Conservation (phyloP, 495 filamentous ascomycete species). For the Talaromyces adpressus region DNA sequence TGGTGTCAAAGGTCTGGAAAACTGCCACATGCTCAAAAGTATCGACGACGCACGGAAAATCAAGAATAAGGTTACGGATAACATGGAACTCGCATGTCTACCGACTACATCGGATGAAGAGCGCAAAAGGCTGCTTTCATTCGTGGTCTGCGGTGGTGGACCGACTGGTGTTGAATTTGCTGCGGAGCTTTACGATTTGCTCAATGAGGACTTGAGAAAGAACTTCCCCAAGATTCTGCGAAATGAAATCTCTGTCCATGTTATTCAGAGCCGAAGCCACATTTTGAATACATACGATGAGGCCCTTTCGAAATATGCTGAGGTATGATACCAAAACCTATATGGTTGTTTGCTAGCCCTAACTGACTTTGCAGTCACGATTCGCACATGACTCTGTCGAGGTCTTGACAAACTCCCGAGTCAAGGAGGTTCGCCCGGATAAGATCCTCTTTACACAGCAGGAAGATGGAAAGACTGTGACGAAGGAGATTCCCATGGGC, state of each 20-base stretch:
- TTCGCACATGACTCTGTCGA: conserved; percentile 89
- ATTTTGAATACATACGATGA: conserved; percentile 99
- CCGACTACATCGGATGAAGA: conserved; percentile 90
- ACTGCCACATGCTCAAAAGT: conserved; percentile 92
- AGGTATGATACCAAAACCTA: conserved; percentile 38
- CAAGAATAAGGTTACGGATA: conserved; percentile 82
- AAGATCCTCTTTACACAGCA: conserved; percentile 84
- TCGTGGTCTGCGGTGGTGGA: conserved; percentile 90
- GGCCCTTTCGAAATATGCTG: conserved; percentile 84
- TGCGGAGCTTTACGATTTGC: conserved; percentile 88
- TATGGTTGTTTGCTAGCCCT: not conserved
- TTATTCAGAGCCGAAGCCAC: conserved; percentile 88
- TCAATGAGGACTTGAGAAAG: conserved; percentile 86
- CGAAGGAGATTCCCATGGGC: conserved; percentile 90
- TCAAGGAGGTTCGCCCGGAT: conserved; percentile 78
- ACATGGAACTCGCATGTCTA: conserved; percentile 87
- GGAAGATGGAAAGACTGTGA: conserved; percentile 62
- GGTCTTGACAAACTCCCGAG: conserved; percentile 83
- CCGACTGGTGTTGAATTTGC: conserved; percentile 98
- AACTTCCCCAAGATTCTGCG: conserved; percentile 84
- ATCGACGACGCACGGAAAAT: conserved; percentile 87
- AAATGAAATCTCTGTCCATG: conserved; percentile 95
- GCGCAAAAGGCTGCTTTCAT: conserved; percentile 78
- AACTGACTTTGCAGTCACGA: conserved; percentile 34
- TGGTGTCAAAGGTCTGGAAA: conserved; percentile 88